Conservation (phyloP, 2,329 filamentous ascomycete species). For the Calonectria crousiana region DNA sequence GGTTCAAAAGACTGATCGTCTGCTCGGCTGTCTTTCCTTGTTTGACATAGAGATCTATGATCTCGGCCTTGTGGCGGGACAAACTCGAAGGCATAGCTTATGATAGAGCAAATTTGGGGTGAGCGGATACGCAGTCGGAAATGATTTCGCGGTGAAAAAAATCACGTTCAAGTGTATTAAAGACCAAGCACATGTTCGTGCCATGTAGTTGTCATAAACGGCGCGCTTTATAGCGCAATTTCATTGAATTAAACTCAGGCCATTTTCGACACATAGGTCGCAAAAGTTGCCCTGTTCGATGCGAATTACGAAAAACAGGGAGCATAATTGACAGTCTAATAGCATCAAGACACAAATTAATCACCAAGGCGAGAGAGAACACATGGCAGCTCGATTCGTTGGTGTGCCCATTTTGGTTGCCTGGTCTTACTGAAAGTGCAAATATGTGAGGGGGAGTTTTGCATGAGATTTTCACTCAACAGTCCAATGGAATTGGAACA, state of each 20-base stretch:
- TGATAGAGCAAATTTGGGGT: background rate
- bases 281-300: background rate
- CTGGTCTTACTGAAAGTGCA: background rate
- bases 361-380: background rate
- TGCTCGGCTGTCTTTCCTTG: background rate
- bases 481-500: background rate
- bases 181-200: background rate
- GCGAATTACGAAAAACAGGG: background rate
- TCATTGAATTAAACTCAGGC: background rate
- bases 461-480: background rate
- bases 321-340: background rate
- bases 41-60: background rate
- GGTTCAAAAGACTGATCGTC: background rate
- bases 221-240: background rate
- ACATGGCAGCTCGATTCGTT: background rate
- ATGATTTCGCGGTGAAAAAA: background rate
- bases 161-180: background rate
- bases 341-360: background rate
- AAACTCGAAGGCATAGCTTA: background rate
- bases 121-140: background rate
- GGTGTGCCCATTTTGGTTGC: background rate
- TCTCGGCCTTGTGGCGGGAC: background rate
- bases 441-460: background rate
- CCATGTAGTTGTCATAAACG: background rate
- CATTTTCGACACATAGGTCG: background rate